These are phyloP conservation scores for Filosporella fistucella DNA, from an alignment of 495 filamentous ascomycete species.

Conservation along the genomic window DNA sequence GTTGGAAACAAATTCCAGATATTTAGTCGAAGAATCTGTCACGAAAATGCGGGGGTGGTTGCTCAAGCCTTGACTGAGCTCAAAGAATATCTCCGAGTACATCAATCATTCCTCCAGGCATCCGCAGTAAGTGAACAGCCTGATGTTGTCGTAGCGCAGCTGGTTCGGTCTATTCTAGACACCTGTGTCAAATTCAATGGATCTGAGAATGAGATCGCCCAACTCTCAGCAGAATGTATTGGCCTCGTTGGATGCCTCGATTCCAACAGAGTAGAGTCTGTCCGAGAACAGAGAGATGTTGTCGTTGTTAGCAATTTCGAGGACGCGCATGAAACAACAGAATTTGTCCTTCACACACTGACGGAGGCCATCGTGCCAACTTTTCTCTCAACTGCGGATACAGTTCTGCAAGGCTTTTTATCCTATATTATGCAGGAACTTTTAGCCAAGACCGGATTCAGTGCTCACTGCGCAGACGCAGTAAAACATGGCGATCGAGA, in stretches of 20 bases:
- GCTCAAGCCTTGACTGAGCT: slow-evolving; percentile 75
- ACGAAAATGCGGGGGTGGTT: slow-evolving; percentile 82
- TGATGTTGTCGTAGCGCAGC: slow-evolving; percentile 61
- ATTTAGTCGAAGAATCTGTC: slow-evolving; percentile 66
- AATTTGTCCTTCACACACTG: slow-evolving; percentile 81
- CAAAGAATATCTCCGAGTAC: slow-evolving; percentile 58
- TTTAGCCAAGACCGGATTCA: slow-evolving; percentile 68
- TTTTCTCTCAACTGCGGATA: slow-evolving; percentile 83
- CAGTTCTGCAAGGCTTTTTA: slow-evolving; percentile 81
- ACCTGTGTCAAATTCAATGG: slow-evolving; percentile 75
- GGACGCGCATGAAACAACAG: slow-evolving; percentile 69
- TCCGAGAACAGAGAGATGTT: slow-evolving; percentile 71
- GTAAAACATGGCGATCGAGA: slow-evolving; percentile 3
- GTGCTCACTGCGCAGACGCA: slow-evolving; percentile 42
- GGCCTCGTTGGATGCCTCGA: slow-evolving; percentile 89
- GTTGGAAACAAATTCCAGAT: slow-evolving; percentile 59
- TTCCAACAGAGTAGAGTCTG: slow-evolving; percentile 79
- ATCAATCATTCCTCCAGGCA: slow-evolving; percentile 79
- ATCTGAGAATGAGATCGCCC: slow-evolving; percentile 56
- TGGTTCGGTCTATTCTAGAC: slow-evolving; percentile 77
- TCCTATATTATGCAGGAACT: slow-evolving; percentile 93
- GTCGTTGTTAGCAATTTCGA: slow-evolving; percentile 84
- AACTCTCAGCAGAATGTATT: slow-evolving; percentile 72
- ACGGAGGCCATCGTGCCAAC: slow-evolving; percentile 85
- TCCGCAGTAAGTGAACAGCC: slow-evolving; percentile 84